Evolutionary conservation across 768 basidiomycete species (phyloP), one percentile per base, ranked within the genome.

Genomic region (Naganishia vishniacii): DNA sequence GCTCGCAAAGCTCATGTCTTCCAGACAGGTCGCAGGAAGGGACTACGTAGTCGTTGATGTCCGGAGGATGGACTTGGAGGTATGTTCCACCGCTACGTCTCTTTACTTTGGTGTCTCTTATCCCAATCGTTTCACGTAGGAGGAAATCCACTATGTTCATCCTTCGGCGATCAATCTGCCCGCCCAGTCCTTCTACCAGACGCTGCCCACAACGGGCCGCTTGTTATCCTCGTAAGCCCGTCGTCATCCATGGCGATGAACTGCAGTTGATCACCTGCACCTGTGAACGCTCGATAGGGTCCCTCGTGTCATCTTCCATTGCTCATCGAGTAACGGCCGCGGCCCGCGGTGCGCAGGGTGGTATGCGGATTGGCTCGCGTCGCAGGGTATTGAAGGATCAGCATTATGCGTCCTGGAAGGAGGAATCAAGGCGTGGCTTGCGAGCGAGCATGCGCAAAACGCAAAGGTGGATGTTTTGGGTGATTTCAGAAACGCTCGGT

Each of bases 121-220:
- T 31, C 18, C 16, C 4, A 25, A 5, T 12, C 32, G n/a, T n/a
- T n/a, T n/a, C n/a, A n/a, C 31, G 31, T 28, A 31, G 51, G 23
- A 34, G 45, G 31, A n/a, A 13, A 34, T 53, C 12, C 67, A 65
- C 69, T 49, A 71, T 65, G 25, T 64, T 75, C 58, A 73, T 80
- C 63, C 70, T 67, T 1, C 73, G 75, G 79, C 80, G 0, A 73
- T 81, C 65, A 82, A 81, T 69, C 73, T 81, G 0, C 81, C 81
- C 12, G 81, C 80, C 0, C 80, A 82, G 46, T 78, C 80, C 0
- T 80, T 81, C 71, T 75, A 79, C 59, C 77, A 73, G 18, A 77
- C 79, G 0, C 71, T 80, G 0, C 75, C 78, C 0, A 68, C 61
- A 3, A 25, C 9, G 4, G 37, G 61, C 11, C 15, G 11, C 5